Base-by-base conservation (phyloP, 2,329 filamentous ascomycete genomes). In the Nectriaceae sp. region DNA sequence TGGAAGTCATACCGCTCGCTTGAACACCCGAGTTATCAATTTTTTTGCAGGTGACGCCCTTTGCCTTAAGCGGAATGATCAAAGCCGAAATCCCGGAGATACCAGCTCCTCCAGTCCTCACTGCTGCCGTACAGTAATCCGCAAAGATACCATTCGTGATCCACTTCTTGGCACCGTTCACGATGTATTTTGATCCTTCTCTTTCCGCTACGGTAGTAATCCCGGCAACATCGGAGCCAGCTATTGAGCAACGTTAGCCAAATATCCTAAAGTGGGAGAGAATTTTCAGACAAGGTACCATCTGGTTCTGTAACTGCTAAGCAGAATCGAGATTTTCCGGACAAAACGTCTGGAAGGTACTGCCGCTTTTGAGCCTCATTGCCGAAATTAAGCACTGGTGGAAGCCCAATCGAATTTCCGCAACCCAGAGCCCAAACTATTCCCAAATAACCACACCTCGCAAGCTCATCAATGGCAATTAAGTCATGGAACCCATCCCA, bases 311-410 rank as follows among this genome's bases (percentile, higher is more conserved):
- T 60, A 3, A 56, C 52, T 4, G 42, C 57, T n/a, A 60, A 37
- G 18, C 53, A 58, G 38, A 60, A 60, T 3, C 48, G 35, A 1
- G 41, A 49, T 33, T 49, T 45, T 4, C 57, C 48, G 1, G 39
- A 37, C 15, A 53, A 42, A 0, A 55, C 40, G 11, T 47, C 51
- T 0, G 53, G 51, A 3, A 60, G 46, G 19, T 43, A 52, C 8
- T 44, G 21, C 76, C 16, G 19, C 21, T 51, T 55, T 19, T 55
- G 53, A 6, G 22, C 76, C 24, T 75, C 67, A 0, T 75, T 86
- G 2, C 85, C 85, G 57, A 82, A 81, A 41, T 79, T 74, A n/a
- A 85, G 74, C 39, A 88, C 72, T 0, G 85, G 85, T 4, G 85
- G 84, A 21, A 76, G 76, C 1, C 85, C 85, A 55, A 88, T 88